phyloP scores from a whole-genome alignment of 768 basidiomycete genomes.

The Hericium alpestre region DNA sequence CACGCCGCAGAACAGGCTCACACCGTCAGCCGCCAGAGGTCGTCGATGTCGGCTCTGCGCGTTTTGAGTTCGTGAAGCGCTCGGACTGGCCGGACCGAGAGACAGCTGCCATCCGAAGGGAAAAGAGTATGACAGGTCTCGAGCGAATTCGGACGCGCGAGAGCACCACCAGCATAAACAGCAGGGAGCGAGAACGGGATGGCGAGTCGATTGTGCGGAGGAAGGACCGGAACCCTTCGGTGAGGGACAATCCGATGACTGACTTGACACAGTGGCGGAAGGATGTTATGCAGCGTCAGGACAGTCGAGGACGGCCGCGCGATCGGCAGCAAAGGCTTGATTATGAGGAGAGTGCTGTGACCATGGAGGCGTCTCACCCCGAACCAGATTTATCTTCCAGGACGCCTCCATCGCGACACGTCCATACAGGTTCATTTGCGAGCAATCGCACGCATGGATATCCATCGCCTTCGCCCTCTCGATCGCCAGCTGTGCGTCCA shows the following conservation, averaged over 20 bases:
- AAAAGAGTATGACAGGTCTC: conserved; percentile 52
- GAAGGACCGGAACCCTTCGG: conserved; percentile 28
- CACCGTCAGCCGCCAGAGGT: conserved; percentile 21
- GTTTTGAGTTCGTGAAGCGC: conserved; percentile 74
- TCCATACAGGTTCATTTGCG: neutral
- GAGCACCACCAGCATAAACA: conserved; percentile 17
- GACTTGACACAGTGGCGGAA: conserved; percentile 52
- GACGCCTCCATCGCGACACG: conserved; percentile 16
- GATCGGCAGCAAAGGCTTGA: conserved; percentile 38
- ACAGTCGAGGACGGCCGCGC: conserved; percentile 50
- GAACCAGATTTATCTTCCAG: conserved; percentile 15
- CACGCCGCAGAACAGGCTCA: conserved; percentile 23
- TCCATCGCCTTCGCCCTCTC: conserved; percentile 17
- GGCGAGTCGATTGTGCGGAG: conserved; percentile 11
- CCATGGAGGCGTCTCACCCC: conserved; percentile 22
- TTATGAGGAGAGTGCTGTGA: conserved; percentile 21
- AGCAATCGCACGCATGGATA: neutral
- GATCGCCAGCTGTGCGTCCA: conserved; percentile 20
- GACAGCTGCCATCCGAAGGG: conserved; percentile 55
- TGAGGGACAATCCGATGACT: conserved; percentile 32
- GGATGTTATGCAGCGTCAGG: conserved; percentile 32
- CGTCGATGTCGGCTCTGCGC: conserved; percentile 48
- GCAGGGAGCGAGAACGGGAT: conserved; percentile 14
- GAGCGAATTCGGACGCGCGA: conserved; percentile 50
- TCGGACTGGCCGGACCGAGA: conserved; percentile 82